Conservation (phyloP, 805 yeast species). For the Zygosaccharomyces siamensis region DNA sequence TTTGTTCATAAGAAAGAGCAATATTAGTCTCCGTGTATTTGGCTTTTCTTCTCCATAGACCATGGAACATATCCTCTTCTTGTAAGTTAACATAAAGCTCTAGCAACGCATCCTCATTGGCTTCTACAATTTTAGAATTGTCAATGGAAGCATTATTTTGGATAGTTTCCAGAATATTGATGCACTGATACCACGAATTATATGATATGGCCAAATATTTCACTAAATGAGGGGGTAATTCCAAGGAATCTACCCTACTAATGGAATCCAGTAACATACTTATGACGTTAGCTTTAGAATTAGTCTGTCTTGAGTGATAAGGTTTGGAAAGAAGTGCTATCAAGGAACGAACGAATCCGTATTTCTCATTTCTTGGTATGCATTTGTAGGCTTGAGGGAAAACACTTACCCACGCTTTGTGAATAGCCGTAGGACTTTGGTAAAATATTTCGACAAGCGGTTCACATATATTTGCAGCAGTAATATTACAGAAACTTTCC, state of each 20-base stretch:
- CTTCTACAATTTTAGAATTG: conserved; percentile 70
- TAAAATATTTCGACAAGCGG: conserved; percentile 81
- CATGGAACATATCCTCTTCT: conserved; percentile 96
- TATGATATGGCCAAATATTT: conserved; percentile 84
- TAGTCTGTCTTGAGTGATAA: conserved; percentile 87
- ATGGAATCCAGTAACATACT: conserved; percentile 80
- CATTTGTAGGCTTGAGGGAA: conserved; percentile 78
- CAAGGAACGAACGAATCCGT: conserved; percentile 77
- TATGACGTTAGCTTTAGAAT: conserved; percentile 79
- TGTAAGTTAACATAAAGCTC: conserved; percentile 84
- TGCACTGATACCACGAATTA: conserved; percentile 87
- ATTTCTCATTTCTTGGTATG: conserved; percentile 71
- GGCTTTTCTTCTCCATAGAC: conserved; percentile 95
- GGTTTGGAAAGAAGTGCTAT: conserved; percentile 81
- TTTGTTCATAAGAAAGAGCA: conserved; percentile 90
- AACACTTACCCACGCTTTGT: conserved; percentile 73
- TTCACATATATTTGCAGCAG: conserved; percentile 55
- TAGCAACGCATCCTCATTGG: conserved; percentile 83
- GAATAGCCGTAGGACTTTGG: conserved; percentile 73
- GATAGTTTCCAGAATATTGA: conserved; percentile 75
- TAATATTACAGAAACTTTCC: conserved; percentile 36
- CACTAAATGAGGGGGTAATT: conserved; percentile 88
- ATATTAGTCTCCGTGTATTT: conserved; percentile 89
- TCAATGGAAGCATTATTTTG: conserved; percentile 55
- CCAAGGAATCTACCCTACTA: conserved; percentile 65